Evolutionary conservation across 257 asterid species (phyloP).

Genomic region (Gentiana straminea): DNA sequence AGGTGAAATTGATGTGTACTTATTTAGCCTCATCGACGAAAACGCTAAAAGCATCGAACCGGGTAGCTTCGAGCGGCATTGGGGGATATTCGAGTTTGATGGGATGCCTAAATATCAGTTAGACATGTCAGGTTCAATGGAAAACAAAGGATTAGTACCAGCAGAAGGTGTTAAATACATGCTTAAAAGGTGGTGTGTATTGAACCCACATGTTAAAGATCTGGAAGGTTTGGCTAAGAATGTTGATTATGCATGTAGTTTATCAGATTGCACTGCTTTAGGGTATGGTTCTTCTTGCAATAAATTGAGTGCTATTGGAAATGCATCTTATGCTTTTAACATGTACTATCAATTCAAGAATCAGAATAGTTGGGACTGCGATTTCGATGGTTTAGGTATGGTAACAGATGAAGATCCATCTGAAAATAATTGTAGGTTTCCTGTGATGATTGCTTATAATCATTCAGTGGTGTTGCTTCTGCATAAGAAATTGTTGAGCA

Average conservation of each 20-base stretch:
- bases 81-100: slow-evolving; percentile 84
- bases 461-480: slow-evolving; percentile 33
- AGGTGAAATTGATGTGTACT: slow-evolving; percentile 46
- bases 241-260: slow-evolving; percentile 74
- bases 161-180: slow-evolving; percentile 64
- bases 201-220: slow-evolving; percentile 42
- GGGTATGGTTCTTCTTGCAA: slow-evolving; percentile 90
- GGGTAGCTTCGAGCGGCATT: slow-evolving; percentile 83
- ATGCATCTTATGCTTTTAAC: slow-evolving; percentile 93
- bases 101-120: slow-evolving; percentile 79
- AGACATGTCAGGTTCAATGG: slow-evolving; percentile 37
- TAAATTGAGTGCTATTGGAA: slow-evolving; percentile 44
- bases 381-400: slow-evolving; percentile 60
- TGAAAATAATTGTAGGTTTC: slow-evolving; percentile 49
- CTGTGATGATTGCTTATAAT: slow-evolving; percentile 63
- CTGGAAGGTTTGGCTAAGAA: slow-evolving; percentile 37
- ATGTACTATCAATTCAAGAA: slow-evolving; percentile 79
- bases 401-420: slow-evolving; percentile 75
- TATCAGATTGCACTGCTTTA: slow-evolving; percentile 77
- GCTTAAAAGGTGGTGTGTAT: slow-evolving; percentile 64
- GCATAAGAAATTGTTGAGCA: slow-evolving; percentile 47
- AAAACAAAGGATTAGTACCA: slow-evolving; percentile 36
- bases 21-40: slow-evolving; percentile 86
- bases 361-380: slow-evolving; percentile 81
- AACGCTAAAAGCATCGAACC: slow-evolving; percentile 79